Conservation (phyloP, 192 early-diverging fungal genomes). For the Coemansia sp. region DNA sequence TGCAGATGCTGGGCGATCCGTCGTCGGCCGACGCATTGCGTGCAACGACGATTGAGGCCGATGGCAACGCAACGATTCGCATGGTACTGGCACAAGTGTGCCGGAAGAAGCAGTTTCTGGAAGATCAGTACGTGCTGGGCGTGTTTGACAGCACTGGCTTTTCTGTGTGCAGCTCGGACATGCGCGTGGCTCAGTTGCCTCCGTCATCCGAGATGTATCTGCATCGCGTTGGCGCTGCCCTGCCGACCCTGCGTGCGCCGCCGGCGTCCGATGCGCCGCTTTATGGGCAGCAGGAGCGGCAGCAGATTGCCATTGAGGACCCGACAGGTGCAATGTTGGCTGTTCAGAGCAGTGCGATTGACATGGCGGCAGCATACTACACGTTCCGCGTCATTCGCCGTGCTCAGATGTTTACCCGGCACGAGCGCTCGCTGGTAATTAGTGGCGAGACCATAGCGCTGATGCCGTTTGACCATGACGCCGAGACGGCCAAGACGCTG, state of each 20-base stretch:
- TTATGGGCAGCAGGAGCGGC: conserved; percentile 17
- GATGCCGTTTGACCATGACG: conserved; percentile 79
- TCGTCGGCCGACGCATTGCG: conserved; percentile 69
- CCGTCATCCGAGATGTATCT: conserved; percentile 38
- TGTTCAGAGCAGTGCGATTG: conserved; percentile 5
- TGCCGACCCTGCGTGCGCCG: conserved; percentile 15
- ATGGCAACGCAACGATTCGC: conserved; percentile 68
- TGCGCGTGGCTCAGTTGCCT: conserved; percentile 65
- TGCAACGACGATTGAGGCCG: conserved; percentile 84
- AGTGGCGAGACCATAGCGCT: conserved; percentile 93
- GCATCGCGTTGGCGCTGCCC: conserved; percentile 28
- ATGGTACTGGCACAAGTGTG: conserved; percentile 86
- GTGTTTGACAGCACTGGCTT: conserved; percentile 73
- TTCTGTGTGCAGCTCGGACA: conserved; percentile 75
- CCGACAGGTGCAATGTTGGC: not conserved
- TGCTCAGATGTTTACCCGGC: conserved; percentile 81
- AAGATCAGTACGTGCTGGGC: conserved; percentile 79
- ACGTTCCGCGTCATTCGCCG: conserved; percentile 85
- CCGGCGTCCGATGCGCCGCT: conserved; percentile 8
- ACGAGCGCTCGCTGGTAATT: conserved; percentile 86
- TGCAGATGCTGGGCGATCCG: conserved; percentile 28
- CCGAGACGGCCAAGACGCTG: conserved; percentile 81
- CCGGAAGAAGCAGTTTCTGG: conserved; percentile 81
- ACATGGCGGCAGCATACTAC: conserved; percentile 52
- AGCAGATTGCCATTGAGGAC: not conserved